Percentiles rank a stretch among this genome's conserved stretches.
These are phyloP conservation scores for Sclerotinia minor DNA, from an alignment of 2,329 filamentous ascomycete species.

Conservation along the genomic window DNA sequence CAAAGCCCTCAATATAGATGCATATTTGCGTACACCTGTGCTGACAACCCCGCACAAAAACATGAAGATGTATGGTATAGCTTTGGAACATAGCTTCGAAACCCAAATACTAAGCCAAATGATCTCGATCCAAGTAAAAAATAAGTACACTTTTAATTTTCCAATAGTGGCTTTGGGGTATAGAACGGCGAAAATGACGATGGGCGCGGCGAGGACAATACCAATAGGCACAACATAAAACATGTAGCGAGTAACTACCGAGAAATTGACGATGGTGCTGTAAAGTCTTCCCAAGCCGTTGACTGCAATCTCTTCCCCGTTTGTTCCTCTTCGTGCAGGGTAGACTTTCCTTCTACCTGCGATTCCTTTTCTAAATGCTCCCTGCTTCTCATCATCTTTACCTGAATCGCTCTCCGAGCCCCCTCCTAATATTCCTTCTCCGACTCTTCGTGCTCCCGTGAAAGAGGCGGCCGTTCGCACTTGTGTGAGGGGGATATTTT, in stretches of 20 bases:
- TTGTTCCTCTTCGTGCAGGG: slow-evolving; percentile 46
- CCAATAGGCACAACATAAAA: slow-evolving; percentile 67
- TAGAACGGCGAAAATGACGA: slow-evolving; percentile 49
- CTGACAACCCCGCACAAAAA: slow-evolving; percentile 69
- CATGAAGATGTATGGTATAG: slow-evolving; percentile 63
- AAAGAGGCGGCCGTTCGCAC: slow-evolving; percentile 58
- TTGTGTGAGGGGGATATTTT: slow-evolving; percentile 55
- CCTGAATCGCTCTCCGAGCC: slow-evolving; percentile 18
- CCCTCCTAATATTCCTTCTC: slow-evolving; percentile 41
- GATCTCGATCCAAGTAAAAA: slow-evolving; percentile 70
- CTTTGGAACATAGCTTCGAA: slow-evolving; percentile 63
- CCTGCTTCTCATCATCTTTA: slow-evolving; percentile 37
- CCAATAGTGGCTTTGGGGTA: slow-evolving; percentile 35
- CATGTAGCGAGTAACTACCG: slow-evolving; percentile 64
- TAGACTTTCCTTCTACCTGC: slow-evolving; percentile 51
- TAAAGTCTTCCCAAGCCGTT: slow-evolving; percentile 68
- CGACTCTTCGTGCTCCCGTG: slow-evolving; percentile 53
- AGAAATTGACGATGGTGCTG: slow-evolving; percentile 63
- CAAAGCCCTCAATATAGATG: slow-evolving; percentile 61
- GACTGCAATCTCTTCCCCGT: slow-evolving; percentile 55
- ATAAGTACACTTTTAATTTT: slow-evolving; percentile 56
- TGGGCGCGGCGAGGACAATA: slow-evolving; percentile 60
- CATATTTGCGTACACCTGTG: slow-evolving; percentile 69
- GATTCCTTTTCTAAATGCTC: slow-evolving; percentile 29
- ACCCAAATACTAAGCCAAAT: slow-evolving; percentile 68